These are phyloP conservation scores for Boletellus sp. DNA, from an alignment of 1,284 basidiomycete genomes.

Conservation along the genomic window DNA sequence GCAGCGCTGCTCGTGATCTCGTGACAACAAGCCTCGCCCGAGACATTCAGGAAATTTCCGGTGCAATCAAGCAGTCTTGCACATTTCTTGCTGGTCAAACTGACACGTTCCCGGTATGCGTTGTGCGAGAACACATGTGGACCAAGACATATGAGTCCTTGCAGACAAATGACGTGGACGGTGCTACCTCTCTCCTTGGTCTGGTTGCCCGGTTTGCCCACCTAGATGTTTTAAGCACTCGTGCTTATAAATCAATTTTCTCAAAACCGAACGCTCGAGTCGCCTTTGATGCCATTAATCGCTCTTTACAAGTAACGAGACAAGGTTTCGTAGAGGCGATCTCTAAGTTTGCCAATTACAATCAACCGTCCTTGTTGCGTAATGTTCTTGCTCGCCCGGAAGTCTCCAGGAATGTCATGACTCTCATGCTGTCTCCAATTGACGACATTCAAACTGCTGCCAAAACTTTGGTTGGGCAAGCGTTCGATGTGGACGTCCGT, in stretches of 20 bases:
- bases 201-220: constrained; percentile 60
- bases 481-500: constrained; percentile 83
- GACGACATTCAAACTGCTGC: constrained; percentile 70
- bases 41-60: constrained; percentile 43
- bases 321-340: constrained; percentile 61
- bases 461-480: constrained; percentile 73
- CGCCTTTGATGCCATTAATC: constrained; percentile 55
- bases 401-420: constrained; percentile 55
- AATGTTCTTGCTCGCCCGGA: constrained; percentile 51
- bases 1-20: constrained; percentile 46
- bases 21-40: constrained; percentile 41
- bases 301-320: constrained; percentile 51
- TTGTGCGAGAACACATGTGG: constrained; percentile 65
- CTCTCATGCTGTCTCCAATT: constrained; percentile 78
- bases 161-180: constrained; percentile 54
- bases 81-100: constrained; percentile 34
- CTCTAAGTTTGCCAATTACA: constrained; percentile 60
- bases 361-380: constrained; percentile 45
- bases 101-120: constrained; percentile 28
- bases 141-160: constrained; percentile 58
- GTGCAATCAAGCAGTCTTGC: constrained; percentile 40
- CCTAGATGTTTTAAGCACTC: constrained; percentile 57
- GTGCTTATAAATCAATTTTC: constrained; percentile 45
- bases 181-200: constrained; percentile 53
- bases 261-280: constrained; percentile 30